Evolutionary conservation across 2,329 filamentous ascomycete species (phyloP).

Genomic region (Dactylellina drechsleri): DNA sequence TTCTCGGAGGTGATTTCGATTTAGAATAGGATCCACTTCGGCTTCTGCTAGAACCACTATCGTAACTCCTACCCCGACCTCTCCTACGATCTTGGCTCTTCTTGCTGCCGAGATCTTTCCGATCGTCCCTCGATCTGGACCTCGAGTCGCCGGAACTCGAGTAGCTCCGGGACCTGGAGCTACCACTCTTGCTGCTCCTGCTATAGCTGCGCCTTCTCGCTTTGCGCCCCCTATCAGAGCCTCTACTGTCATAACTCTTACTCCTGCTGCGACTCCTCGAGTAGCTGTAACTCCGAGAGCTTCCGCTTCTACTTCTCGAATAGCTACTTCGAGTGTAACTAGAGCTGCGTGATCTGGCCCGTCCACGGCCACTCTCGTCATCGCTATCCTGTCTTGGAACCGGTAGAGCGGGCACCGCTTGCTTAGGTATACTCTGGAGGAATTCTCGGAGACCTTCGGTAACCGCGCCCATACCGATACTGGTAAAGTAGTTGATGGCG

Average conservation of each 20-base stretch:
- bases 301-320: slow-evolving; percentile 39
- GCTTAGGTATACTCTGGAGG: slow-evolving; percentile 88
- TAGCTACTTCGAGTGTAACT: slow-evolving; percentile 39
- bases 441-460: slow-evolving; percentile 95
- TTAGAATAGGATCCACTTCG: slow-evolving; percentile 58
- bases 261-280: slow-evolving; percentile 56
- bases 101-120: slow-evolving; percentile 26
- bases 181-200: slow-evolving; percentile 28
- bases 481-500: slow-evolving; percentile 99
- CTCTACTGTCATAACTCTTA: slow-evolving; percentile 55
- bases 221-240: slow-evolving; percentile 65
- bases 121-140: slow-evolving; percentile 43
- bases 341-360: slow-evolving; percentile 48
- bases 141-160: slow-evolving; percentile 64
- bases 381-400: slow-evolving; percentile 45
- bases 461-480: slow-evolving; percentile 92
- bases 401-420: slow-evolving; percentile 64
- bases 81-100: slow-evolving; percentile 55
- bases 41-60: slow-evolving; percentile 59
- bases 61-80: slow-evolving; percentile 61
- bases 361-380: slow-evolving; percentile 38
- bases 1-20: slow-evolving; percentile 34
- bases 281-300: slow-evolving; percentile 54
- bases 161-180: slow-evolving; percentile 65
- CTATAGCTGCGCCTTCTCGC: slow-evolving; percentile 38